A percentile compares a stretch with the other conserved stretches of the same genome.
These are phyloP conservation scores for Periconia sp. DNA, from an alignment of 2,329 filamentous ascomycete genomes.

Conservation along the genomic window DNA sequence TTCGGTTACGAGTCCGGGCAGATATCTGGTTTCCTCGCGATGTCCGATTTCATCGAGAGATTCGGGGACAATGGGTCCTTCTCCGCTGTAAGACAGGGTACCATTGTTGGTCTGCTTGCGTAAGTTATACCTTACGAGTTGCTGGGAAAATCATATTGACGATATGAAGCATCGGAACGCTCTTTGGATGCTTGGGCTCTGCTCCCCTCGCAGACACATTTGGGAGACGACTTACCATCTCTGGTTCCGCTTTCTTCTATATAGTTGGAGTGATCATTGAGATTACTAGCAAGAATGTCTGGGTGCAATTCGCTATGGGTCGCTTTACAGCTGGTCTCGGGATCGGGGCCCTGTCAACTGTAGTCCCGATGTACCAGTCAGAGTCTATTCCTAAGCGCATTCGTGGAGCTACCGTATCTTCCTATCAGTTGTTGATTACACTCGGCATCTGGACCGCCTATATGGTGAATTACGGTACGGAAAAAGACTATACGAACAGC, in stretches of 20 bases:
- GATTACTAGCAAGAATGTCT: conserved; percentile 62
- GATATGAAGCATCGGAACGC: conserved; percentile 64
- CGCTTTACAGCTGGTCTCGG: conserved; percentile 69
- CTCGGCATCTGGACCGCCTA: conserved; percentile 66
- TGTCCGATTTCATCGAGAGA: conserved; percentile 39
- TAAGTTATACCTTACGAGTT: conserved; percentile 17
- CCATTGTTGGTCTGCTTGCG: conserved; percentile 44
- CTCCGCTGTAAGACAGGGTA: conserved; percentile 40
- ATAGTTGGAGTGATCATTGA: conserved; percentile 70
- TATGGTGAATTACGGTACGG: conserved; percentile 66
- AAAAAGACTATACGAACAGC: conserved; percentile 55
- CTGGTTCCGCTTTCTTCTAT: conserved; percentile 66
- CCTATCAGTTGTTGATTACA: conserved; percentile 73
- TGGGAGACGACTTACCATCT: conserved; percentile 68
- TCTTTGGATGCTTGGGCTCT: conserved; percentile 69
- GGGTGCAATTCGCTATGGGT: conserved; percentile 69
- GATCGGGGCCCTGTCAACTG: conserved; percentile 68
- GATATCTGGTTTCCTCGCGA: conserved; percentile 42
- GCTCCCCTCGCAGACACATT: conserved; percentile 66
- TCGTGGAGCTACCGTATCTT: conserved; percentile 66
- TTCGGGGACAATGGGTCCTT: conserved; percentile 42
- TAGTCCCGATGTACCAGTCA: conserved; percentile 66
- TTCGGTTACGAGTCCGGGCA: conserved; percentile 40
- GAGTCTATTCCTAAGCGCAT: conserved; percentile 70
- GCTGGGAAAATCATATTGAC: conserved; percentile 9